Conservation (phyloP, 306 rosid species). For the Trichosanthes cucumerina region DNA sequence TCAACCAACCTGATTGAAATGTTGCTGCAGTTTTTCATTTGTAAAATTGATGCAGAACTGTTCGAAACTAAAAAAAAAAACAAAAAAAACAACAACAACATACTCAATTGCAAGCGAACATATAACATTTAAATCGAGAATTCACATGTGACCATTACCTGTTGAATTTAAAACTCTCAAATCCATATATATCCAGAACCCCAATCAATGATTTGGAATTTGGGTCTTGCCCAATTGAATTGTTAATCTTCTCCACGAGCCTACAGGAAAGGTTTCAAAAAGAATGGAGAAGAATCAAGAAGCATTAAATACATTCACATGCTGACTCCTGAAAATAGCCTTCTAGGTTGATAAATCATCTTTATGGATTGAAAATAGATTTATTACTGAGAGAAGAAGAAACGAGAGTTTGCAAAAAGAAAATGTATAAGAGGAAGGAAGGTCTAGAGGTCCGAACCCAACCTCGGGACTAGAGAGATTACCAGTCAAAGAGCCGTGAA, state of each 20-base stretch:
- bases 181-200: slow-evolving; percentile 98
- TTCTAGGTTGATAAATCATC: neutral
- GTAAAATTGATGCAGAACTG: slow-evolving; percentile 99
- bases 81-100: no score
- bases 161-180: slow-evolving; percentile 94
- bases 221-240: slow-evolving; percentile 95
- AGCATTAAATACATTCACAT: neutral
- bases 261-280: slow-evolving; percentile 27
- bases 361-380: neutral
- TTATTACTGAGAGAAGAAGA: neutral
- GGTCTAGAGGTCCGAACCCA: neutral
- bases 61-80: slow-evolving; percentile 57
- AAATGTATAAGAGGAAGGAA: slow-evolving; percentile 15
- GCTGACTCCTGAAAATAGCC: neutral
- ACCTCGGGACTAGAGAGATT: slow-evolving; percentile 20
- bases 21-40: slow-evolving; percentile 98
- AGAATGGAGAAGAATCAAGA: slow-evolving; percentile 16
- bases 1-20: slow-evolving; percentile 86
- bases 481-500: slow-evolving; percentile 98
- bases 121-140: slow-evolving; percentile 8
- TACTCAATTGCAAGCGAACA: slow-evolving; percentile 25
- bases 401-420: neutral
- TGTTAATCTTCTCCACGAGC: slow-evolving; percentile 95
- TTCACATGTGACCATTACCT: slow-evolving; percentile 44
- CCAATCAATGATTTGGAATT: slow-evolving; percentile 91